phyloP scores from a whole-genome alignment of 2,329 filamentous ascomycete genomes.

The Aspergillus udagawae region DNA sequence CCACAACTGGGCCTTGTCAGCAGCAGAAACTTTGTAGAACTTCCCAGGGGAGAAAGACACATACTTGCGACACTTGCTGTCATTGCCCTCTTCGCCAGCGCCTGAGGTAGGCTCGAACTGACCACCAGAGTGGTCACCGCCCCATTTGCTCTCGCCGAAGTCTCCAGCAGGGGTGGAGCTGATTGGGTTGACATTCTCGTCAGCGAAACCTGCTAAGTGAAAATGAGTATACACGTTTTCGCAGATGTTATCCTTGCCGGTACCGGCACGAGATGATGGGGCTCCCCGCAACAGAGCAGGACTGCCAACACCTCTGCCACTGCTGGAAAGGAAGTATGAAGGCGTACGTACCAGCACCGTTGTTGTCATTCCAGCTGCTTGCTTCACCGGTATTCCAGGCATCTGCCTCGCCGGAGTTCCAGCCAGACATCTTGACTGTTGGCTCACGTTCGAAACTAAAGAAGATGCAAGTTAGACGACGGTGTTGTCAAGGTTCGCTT shows the following conservation, averaged over 20 bases:
- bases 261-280: neutral
- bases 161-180: constrained; percentile 1
- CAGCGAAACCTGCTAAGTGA: constrained; percentile 1
- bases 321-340: neutral
- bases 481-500: neutral
- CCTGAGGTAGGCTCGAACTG: constrained; percentile 4
- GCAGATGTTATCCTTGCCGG: neutral
- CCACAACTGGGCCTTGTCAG: constrained; percentile 31
- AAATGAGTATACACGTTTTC: neutral
- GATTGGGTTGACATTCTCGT: constrained; percentile 15
- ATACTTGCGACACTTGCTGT: constrained; percentile 36
- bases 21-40: neutral
- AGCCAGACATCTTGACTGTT: constrained; percentile 3
- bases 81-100: constrained; percentile 7
- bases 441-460: neutral
- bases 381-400: constrained; percentile 1
- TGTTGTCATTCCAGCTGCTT: neutral
- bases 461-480: neutral
- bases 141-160: neutral
- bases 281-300: neutral
- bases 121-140: neutral
- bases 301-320: neutral
- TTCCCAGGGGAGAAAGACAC: constrained; percentile 9
- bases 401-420: constrained; percentile 1
- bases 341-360: constrained; percentile 1